phyloP scores from a whole-genome alignment of 495 filamentous ascomycete genomes.

The Neurospora sp. region DNA sequence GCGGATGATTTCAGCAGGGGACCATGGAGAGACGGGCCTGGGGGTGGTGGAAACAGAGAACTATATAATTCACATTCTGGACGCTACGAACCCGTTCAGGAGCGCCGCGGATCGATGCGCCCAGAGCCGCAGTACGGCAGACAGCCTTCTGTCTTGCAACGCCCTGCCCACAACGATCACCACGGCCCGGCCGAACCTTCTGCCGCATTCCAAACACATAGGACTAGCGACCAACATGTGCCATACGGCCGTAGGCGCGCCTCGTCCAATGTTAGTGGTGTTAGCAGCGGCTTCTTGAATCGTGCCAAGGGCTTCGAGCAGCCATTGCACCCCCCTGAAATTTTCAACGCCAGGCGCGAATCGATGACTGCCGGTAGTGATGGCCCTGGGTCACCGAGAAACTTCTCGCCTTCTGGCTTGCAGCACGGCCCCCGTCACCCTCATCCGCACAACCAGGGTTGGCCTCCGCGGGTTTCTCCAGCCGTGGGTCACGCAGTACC shows the following conservation, averaged over 20 bases:
- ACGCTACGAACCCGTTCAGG: slow-evolving; percentile 80
- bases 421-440: slow-evolving; percentile 21
- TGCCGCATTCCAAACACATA: slow-evolving; percentile 77
- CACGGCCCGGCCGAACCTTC: slow-evolving; percentile 80
- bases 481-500: slow-evolving; percentile 38
- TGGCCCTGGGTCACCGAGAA: slow-evolving; percentile 35
- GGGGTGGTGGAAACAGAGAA: slow-evolving; percentile 51
- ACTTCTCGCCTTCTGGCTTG: slow-evolving; percentile 29
- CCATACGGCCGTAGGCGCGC: slow-evolving; percentile 70
- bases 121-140: slow-evolving; percentile 47
- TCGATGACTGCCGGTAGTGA: slow-evolving; percentile 39
- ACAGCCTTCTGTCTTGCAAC: slow-evolving; percentile 72
- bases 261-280: slow-evolving; percentile 92
- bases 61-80: slow-evolving; percentile 92
- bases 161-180: slow-evolving; percentile 41
- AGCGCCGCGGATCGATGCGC: slow-evolving; percentile 58
- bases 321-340: slow-evolving; percentile 32
- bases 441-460: slow-evolving; percentile 28
- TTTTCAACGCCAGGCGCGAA: slow-evolving; percentile 29
- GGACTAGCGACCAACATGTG: slow-evolving; percentile 56
- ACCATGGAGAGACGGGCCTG: slow-evolving; percentile 62
- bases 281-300: slow-evolving; percentile 59
- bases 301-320: slow-evolving; percentile 37
- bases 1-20: slow-evolving; percentile 85
- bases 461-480: slow-evolving; percentile 42